Base-by-base conservation (phyloP, 176 grass and related monocot genomes). In the Miscanthus lutarioriparius region DNA sequence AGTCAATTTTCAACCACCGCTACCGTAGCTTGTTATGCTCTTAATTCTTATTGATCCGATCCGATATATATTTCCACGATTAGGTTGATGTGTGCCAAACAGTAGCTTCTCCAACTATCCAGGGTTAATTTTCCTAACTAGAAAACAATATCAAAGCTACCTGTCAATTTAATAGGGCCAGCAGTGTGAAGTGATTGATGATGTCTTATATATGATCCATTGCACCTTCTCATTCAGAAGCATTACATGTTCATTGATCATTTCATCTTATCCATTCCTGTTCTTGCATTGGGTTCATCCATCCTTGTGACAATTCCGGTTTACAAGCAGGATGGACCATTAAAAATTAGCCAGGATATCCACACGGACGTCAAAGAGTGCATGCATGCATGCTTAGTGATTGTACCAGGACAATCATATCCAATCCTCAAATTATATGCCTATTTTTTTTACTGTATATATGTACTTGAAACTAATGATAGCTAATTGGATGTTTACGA, bases 1-100 rank as follows among this genome's bases (percentile, higher is more conserved):
- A 90, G 89, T 90, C 89, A 90, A 75, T 23, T 63, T 63, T 69
- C 84, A 90, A 90, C 89, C 26, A 87, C 84, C 80, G 61, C 22
- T 83, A 6, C 84, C 84, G 84, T 87, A 87, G 80, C 75, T 45
- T 75, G 72, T 40, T 32, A 38, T 2, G 41, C 66, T 48, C 53
- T 77, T 30, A 47, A 30, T 30, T 67, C 78, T 26, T 63, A 54
- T 77, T 26, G 41, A 72, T 7, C 69, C 41, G 16, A 27, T 30
- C 62, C 12, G 62, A 28, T 64, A 64, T 64, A 76, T 85, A 85
- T 64, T 77, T 82, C 78, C 72, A 73, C 54, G 56, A 78, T 78
- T 78, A 82, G 83, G 73, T 86, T 82, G 83, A 84, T 77, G 72
- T 40, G n/a, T 40, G n/a, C 58, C 81, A 68, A 75, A 75, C 82